Base-by-base conservation (phyloP, 306 rosid species). In the Herpetospermum pedunculosum region DNA sequence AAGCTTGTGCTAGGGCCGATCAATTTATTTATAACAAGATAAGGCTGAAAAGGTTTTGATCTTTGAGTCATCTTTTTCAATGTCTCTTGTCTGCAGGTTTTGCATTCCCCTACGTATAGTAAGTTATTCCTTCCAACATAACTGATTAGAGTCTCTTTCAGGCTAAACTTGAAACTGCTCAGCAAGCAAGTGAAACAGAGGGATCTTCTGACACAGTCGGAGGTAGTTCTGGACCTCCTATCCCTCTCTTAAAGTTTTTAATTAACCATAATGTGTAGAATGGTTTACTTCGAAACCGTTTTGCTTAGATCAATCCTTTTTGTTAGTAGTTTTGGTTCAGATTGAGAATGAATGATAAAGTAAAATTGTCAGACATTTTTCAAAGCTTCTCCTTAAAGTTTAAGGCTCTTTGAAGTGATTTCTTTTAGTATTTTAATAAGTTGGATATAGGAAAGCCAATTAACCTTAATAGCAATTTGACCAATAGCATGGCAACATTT, bases 81-180 rank as follows among this genome's bases (percentile, higher is more conserved):
- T 43, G 55, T 69, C 73, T 44, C 16, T 14, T 44, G 40, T 23
- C 23, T 23, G 50, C 38, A 69, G 58, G 40, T 8, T 48, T 18
- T 28, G 6, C 8, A 8, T 15, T 46, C 37, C 57, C 41, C 40
- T 6, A 44, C 3, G 14, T 28, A 0, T 5, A 41, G 0, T 69
- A 69, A 46, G 43, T 70, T 47, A 28, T 18, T 70, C 69, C 25
- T 8, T n/a, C 47, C 70, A 70, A 32, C 18, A 70, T 44, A 16
- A 70, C 29, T 30, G n/a, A 70, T 70, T 46, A 46, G 58, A 70
- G 26, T 70, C 73, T 71, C 78, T 54, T 83, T 79, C 89, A 91
- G 97, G 86, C 74, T 63, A 79, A 54, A 52, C 87, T 79, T 68
- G 83, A 49, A 62, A 62, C 25, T 63, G 75, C 69, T 41, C 82